Evolutionary conservation across 2,329 filamentous ascomycete species (phyloP).

Genomic region (Dactylellina parvicollis): DNA sequence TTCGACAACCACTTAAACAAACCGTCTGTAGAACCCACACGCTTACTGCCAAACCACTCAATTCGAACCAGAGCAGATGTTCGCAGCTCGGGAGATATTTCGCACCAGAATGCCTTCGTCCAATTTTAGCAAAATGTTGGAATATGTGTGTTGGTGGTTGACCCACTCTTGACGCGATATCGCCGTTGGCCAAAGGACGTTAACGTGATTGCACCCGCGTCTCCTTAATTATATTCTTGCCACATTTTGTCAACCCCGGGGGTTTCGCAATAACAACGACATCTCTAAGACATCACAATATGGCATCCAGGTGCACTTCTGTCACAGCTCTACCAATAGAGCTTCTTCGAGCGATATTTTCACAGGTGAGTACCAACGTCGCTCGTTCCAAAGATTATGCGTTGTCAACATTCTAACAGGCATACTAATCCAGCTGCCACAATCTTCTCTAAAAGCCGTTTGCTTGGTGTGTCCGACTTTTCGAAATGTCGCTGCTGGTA

Average conservation of each 20-base stretch:
- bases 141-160: background rate
- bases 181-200: background rate
- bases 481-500: slow-evolving; percentile 5
- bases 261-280: background rate
- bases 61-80: too few relatives aligned
- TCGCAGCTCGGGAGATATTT: too few relatives aligned
- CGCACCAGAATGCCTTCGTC: too few relatives aligned
- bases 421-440: background rate
- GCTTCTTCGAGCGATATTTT: slow-evolving; percentile 1
- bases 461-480: slow-evolving; percentile 15
- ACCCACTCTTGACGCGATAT: slow-evolving; percentile 1
- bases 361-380: background rate
- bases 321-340: background rate
- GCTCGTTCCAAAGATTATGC: background rate
- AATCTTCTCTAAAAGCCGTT: slow-evolving; percentile 11
- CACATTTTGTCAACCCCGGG: background rate
- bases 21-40: too few relatives aligned
- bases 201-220: background rate
- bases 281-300: background rate
- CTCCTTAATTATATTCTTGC: background rate
- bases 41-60: too few relatives aligned
- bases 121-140: too few relatives aligned
- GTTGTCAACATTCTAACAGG: background rate
- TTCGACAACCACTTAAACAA: too few relatives aligned
- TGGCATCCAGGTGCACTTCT: background rate